Percentiles rank a stretch among this genome's conserved stretches.
phyloP scores from a whole-genome alignment of 176 grass and related monocot species.

The Typha latifolia region DNA sequence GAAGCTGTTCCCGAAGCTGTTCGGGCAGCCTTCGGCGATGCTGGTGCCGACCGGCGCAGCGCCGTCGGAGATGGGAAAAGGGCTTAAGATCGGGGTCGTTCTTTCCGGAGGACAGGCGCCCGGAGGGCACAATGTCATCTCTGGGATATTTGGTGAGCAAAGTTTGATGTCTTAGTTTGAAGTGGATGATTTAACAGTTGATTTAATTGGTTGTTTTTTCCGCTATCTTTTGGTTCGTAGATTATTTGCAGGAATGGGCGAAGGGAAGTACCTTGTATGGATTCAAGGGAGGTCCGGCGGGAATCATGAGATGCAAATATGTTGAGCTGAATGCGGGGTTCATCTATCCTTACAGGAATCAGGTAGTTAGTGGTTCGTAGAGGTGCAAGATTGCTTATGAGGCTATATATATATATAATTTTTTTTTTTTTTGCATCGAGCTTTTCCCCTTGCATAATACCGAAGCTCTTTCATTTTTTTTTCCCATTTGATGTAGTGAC shows the following conservation, averaged over 20 bases:
- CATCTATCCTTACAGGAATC: constrained; percentile 94
- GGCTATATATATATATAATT: no score
- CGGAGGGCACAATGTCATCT: constrained; percentile 93
- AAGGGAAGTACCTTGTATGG: constrained; percentile 74
- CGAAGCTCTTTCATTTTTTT: no score
- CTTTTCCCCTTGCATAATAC: no score
- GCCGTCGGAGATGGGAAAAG: constrained; percentile 8
- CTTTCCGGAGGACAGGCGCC: constrained; percentile 92
- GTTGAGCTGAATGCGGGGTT: constrained; percentile 62
- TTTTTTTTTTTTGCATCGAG: not conserved
- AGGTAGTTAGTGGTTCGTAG: constrained; percentile 32
- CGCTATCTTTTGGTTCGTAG: constrained; percentile 19
- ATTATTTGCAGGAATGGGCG: constrained; percentile 68
- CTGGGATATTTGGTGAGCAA: constrained; percentile 75
- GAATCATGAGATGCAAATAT: constrained; percentile 95
- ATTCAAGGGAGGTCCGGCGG: constrained; percentile 91
- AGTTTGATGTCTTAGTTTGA: not conserved
- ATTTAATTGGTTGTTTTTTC: not conserved
- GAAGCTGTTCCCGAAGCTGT: constrained; percentile 81
- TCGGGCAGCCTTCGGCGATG: constrained; percentile 64
- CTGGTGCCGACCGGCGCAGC: constrained; percentile 43
- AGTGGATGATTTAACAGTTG: not conserved
- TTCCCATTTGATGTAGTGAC: no score
- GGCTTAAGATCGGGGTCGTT: constrained; percentile 81
- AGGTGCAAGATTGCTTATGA: not conserved